These are phyloP conservation scores for Phytophthora melonis DNA, from an alignment of 352 stramenopile species.

Conservation along the genomic window DNA sequence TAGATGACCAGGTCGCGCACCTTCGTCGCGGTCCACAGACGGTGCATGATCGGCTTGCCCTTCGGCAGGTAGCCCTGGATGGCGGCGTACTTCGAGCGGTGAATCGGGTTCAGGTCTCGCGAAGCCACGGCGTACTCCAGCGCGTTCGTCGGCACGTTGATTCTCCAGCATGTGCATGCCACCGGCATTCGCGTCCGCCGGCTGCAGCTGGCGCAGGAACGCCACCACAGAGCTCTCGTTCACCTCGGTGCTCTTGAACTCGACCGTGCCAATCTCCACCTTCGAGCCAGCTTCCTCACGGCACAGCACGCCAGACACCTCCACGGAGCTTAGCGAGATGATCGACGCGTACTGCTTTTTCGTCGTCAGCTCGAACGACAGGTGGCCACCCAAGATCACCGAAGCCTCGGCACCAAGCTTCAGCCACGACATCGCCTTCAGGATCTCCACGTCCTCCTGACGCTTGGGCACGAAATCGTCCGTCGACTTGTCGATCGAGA, in stretches of 20 bases:
- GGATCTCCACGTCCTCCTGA: conserved; percentile 59
- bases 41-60: conserved; percentile 88
- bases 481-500: conserved; percentile 60
- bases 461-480: conserved; percentile 52
- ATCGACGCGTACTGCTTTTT: conserved; percentile 67
- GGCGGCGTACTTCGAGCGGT: conserved; percentile 80
- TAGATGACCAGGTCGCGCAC: conserved; percentile 73
- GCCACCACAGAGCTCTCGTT: conserved; percentile 60
- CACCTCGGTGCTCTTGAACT: conserved; percentile 46
- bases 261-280: conserved; percentile 42
- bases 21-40: conserved; percentile 90
- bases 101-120: conserved; percentile 89
- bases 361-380: conserved; percentile 62
- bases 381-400: no score
- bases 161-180: conserved; percentile 69
- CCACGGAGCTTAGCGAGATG: conserved; percentile 46
- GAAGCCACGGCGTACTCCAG: conserved; percentile 82
- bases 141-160: conserved; percentile 69
- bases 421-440: conserved; percentile 78
- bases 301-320: conserved; percentile 60
- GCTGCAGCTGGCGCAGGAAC: conserved; percentile 52
- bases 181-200: conserved; percentile 29
- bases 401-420: conserved; percentile 38
- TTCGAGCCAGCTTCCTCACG: conserved; percentile 49
- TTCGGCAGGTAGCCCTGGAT: conserved; percentile 78